Conservation (phyloP, 768 basidiomycete genomes). For the Gymnopilus junonius region DNA sequence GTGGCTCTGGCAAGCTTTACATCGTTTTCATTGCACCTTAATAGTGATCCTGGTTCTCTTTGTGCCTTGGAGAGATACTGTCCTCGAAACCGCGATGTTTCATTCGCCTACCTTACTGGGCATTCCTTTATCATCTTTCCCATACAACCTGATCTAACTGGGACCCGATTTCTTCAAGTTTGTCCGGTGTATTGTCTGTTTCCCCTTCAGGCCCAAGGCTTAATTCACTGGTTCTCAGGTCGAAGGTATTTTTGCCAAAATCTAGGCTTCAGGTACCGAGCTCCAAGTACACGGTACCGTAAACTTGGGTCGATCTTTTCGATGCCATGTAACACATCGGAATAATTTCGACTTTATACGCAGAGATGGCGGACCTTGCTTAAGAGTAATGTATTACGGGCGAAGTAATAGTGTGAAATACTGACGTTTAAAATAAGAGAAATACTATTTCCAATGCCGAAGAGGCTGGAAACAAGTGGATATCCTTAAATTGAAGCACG, state of each 20-base stretch:
- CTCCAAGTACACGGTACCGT: neutral
- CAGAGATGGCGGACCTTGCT: neutral
- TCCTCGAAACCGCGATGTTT: neutral
- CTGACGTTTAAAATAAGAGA: neutral
- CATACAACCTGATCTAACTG: neutral
- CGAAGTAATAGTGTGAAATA: neutral
- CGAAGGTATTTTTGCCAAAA: neutral
- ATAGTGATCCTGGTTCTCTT: neutral
- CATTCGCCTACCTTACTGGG: neutral
- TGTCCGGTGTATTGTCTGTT: neutral
- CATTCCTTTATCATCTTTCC: neutral
- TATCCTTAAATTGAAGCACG: slow-evolving; percentile 1
- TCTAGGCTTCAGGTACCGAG: neutral
- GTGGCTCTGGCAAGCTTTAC: neutral
- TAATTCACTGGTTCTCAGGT: neutral
- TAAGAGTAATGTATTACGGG: neutral
- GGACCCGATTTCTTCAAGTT: neutral
- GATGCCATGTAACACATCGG: neutral
- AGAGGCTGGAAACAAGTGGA: neutral
- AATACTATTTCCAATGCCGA: neutral
- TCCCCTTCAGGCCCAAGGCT: neutral
- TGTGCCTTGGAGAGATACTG: neutral
- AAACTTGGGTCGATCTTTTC: neutral
- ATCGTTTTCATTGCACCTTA: neutral
- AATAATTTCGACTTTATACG: neutral